phyloP scores from a whole-genome alignment of 306 rosid species.

The Psophocarpus tetragonolobus region DNA sequence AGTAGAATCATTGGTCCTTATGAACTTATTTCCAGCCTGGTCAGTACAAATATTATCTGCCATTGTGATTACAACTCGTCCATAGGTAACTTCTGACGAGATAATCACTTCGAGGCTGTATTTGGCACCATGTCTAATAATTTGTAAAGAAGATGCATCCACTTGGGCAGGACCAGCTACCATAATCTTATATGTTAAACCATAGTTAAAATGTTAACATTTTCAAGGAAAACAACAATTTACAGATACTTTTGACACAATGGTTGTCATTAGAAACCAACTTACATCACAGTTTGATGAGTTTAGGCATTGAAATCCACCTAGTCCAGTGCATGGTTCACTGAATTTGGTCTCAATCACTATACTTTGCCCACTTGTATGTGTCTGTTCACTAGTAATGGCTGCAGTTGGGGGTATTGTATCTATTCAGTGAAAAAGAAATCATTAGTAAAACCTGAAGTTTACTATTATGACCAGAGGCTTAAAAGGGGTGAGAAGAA shows the following conservation, averaged over 20 bases:
- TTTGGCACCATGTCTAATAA: slow-evolving; percentile 38
- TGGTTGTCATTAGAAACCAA: slow-evolving; percentile 17
- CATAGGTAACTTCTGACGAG: slow-evolving; percentile 34
- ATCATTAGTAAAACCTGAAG: background rate
- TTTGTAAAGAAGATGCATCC: slow-evolving; percentile 48
- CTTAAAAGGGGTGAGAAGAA: background rate
- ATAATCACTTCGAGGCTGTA: slow-evolving; percentile 52
- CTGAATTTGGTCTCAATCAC: slow-evolving; percentile 54
- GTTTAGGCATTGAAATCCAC: slow-evolving; percentile 60
- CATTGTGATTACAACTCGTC: slow-evolving; percentile 49
- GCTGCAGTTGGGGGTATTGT: slow-evolving; percentile 65
- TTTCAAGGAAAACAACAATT: background rate
- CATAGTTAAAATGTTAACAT: background rate
- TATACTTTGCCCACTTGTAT: slow-evolving; percentile 50
- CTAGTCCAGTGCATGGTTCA: slow-evolving; percentile 57
- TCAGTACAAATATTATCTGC: slow-evolving; percentile 55
- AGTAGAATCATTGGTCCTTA: slow-evolving; percentile 50
- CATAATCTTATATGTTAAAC: slow-evolving; percentile 45
- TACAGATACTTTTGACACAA: background rate
- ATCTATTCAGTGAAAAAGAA: slow-evolving; percentile 39
- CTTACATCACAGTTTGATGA: slow-evolving; percentile 70
- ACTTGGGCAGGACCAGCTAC: slow-evolving; percentile 52
- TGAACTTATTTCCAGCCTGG: slow-evolving; percentile 61
- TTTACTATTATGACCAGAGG: background rate
- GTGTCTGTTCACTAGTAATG: slow-evolving; percentile 42